These are phyloP conservation scores for Ilyonectria destructans DNA, from an alignment of 2,329 filamentous ascomycete species.

Conservation along the genomic window DNA sequence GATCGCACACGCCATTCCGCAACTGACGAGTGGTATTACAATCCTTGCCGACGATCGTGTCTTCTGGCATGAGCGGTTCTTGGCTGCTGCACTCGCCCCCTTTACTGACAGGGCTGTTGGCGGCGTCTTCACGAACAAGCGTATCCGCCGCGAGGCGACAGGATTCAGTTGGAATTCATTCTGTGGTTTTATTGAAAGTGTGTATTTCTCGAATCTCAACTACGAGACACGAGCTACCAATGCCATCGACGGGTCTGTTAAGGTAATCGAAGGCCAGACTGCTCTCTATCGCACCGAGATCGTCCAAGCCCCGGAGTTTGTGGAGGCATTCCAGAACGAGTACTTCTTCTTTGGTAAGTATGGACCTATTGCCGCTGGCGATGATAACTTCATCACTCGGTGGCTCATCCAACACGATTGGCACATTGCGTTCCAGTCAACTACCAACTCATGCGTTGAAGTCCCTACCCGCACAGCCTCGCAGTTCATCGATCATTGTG, in stretches of 20 bases:
- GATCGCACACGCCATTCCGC: constrained; percentile 33
- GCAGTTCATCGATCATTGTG: constrained; percentile 27
- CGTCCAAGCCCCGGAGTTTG: constrained; percentile 8
- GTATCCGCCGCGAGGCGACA: neutral
- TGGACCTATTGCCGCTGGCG: constrained; percentile 33
- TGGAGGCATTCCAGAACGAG: constrained; percentile 31
- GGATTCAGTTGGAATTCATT: constrained; percentile 11
- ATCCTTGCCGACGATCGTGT: constrained; percentile 36
- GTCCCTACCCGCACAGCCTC: neutral
- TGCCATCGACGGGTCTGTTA: constrained; percentile 28
- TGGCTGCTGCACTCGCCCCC: constrained; percentile 23
- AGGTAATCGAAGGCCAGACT: constrained; percentile 24
- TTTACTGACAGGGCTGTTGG: constrained; percentile 26
- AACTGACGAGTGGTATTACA: constrained; percentile 17
- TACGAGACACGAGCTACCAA: constrained; percentile 26
- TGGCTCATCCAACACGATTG: constrained; percentile 29
- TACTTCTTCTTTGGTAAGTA: constrained; percentile 24
- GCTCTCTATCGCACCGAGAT: constrained; percentile 28
- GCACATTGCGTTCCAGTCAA: constrained; percentile 32
- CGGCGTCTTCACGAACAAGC: constrained; percentile 34
- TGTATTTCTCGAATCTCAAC: constrained; percentile 18
- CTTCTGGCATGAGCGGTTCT: constrained; percentile 33
- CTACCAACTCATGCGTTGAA: neutral
- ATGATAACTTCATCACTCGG: constrained; percentile 34
- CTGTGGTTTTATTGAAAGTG: constrained; percentile 25